Percentiles rank a stretch among this genome's conserved stretches.
These are phyloP conservation scores for Lentinula boryana DNA, from an alignment of 768 basidiomycete species.

Conservation along the genomic window DNA sequence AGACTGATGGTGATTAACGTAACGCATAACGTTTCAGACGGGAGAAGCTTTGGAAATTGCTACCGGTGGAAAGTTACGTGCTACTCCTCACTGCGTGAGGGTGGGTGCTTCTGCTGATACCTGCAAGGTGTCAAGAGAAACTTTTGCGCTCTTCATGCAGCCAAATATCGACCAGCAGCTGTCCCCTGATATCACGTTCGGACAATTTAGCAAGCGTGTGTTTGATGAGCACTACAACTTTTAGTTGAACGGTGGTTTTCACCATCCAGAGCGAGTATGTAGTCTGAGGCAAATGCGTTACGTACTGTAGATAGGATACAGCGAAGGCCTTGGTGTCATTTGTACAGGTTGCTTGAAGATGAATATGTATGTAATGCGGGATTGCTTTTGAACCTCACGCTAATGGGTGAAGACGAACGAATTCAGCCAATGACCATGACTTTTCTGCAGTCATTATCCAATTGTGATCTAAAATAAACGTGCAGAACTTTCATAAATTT, in stretches of 20 bases:
- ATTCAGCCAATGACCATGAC: too few species aligned
- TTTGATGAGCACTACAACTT: constrained; percentile 49
- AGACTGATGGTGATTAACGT: background rate
- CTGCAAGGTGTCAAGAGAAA: constrained; percentile 68
- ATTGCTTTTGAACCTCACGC: too few species aligned
- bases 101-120: constrained; percentile 46
- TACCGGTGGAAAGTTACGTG: constrained; percentile 72
- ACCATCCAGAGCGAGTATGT: too few species aligned
- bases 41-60: constrained; percentile 93
- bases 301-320: too few species aligned
- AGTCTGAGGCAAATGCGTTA: too few species aligned
- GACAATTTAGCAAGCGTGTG: constrained; percentile 82
- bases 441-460: too few species aligned
- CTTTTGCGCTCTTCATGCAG: constrained; percentile 87
- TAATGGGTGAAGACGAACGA: too few species aligned
- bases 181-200: constrained; percentile 71
- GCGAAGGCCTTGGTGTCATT: too few species aligned
- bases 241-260: background rate
- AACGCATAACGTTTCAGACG: constrained; percentile 41
- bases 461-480: too few species aligned
- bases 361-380: too few species aligned
- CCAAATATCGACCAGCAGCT: constrained; percentile 79
- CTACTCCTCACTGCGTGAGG: constrained; percentile 93
- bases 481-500: background rate
- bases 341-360: too few species aligned